Evolutionary conservation across 2,329 filamentous ascomycete species (phyloP), one percentile per base, ranked within the genome.

Genomic region (Ophioceras dolichostomum): DNA sequence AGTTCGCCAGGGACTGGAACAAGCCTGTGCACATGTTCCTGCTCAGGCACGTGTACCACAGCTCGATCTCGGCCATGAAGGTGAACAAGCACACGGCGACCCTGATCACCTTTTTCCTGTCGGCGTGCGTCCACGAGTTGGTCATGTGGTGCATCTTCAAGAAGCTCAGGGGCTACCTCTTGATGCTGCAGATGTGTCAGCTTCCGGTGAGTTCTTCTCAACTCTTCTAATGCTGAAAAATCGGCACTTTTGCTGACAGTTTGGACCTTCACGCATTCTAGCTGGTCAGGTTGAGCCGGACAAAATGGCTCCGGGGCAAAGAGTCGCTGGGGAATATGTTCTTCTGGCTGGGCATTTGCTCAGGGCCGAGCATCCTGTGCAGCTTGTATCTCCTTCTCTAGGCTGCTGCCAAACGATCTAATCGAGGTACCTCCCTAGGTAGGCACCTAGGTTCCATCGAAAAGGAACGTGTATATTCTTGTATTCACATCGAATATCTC

Each of bases 1-100:
- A 86, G 51, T 89, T 83, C 48, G 82, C 83, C 4, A 67, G 83
- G 28, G 80, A 86, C 52, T 88, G 83, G 83, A 88, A 88, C n/a
- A 58, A 60, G 3, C 82, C 83, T 0, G 82, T 88, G 4, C 82
- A 87, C 51, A 77, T 80, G 48, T 88, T 88, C 55, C 61, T 88
- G 20, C 65, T 87, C 3, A 68, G 83, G 12, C 83, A 88, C 49
- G 83, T 88, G 41, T 88, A 88, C 51, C 81, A 88, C 58, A 76
- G 71, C 32, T 81, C 76, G 32, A 87, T 88, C 49, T 83, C 77
- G 2, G 74, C 79, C 9, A 72, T 86, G 55, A 76, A 76, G 42
- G 66, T 87, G 36, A 75, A 76, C 47, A 79, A 79, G 51, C 68
- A 75, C 45, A 74, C 75, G 4, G 83, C 83, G 2, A 86, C 82